Percentiles rank a stretch among this genome's conserved stretches.
phyloP scores from a whole-genome alignment of 176 grass and related monocot genomes.

The Dendrocalamus sinicus region DNA sequence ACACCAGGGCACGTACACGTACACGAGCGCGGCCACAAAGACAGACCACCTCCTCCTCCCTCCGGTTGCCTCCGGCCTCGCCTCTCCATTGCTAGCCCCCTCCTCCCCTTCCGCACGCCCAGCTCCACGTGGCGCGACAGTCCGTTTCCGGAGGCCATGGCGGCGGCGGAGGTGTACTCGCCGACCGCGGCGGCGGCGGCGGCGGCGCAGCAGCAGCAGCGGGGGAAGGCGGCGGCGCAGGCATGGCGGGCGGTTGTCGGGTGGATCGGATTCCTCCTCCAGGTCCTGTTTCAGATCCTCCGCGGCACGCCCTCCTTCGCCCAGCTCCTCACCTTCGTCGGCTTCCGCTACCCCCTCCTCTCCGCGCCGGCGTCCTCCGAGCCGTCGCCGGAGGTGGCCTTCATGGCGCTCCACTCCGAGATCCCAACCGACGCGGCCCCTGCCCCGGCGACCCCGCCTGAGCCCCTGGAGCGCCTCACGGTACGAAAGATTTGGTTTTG shows the following conservation, averaged over 20 bases:
- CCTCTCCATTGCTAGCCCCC: neutral
- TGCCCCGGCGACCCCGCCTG: constrained; percentile 38
- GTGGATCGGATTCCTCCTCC: constrained; percentile 83
- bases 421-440: constrained; percentile 65
- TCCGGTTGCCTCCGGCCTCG: constrained; percentile 42
- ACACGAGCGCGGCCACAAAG: constrained; percentile 28
- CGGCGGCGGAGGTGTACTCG: constrained; percentile 61
- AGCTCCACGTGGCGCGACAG: constrained; percentile 14
- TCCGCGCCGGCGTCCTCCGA: constrained; percentile 53
- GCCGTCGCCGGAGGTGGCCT: constrained; percentile 62
- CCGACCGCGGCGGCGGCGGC: constrained; percentile 55
- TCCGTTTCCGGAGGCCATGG: constrained; percentile 45
- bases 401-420: constrained; percentile 74
- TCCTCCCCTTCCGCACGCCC: neutral
- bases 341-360: constrained; percentile 81
- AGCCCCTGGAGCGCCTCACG: constrained; percentile 67
- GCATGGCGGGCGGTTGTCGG: constrained; percentile 80
- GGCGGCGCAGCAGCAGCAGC: constrained; percentile 58
- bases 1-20: neutral
- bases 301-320: constrained; percentile 81
- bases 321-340: constrained; percentile 90
- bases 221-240: constrained; percentile 62
- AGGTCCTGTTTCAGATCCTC: constrained; percentile 83
- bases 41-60: constrained; percentile 35
- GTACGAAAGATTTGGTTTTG: constrained; percentile 58